phyloP scores from a whole-genome alignment of 495 filamentous ascomycete species.

The Penicillium canescens region DNA sequence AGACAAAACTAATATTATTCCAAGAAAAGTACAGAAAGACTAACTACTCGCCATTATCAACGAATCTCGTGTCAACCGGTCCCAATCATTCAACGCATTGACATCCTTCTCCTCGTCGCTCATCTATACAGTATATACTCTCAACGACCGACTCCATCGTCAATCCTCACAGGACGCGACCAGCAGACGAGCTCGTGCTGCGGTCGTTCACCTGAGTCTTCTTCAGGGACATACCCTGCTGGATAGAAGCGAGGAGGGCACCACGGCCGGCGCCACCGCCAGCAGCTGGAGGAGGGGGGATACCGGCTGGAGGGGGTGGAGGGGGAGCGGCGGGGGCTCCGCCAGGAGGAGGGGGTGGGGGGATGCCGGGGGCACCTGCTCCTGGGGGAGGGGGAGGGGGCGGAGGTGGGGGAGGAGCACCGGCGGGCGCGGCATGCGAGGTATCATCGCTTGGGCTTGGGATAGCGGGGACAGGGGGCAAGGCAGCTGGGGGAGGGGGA shows the following conservation, averaged over 20 bases:
- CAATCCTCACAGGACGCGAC: constrained; percentile 59
- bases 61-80: neutral
- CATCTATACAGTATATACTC: constrained; percentile 25
- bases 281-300: constrained; percentile 33
- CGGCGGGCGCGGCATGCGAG: constrained; percentile 30
- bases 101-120: constrained; percentile 1
- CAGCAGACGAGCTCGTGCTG: constrained; percentile 67
- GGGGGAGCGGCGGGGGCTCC: constrained; percentile 29
- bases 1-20: constrained; percentile 12
- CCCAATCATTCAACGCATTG: neutral
- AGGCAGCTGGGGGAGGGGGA: constrained; percentile 28
- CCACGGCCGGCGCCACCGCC: constrained; percentile 49
- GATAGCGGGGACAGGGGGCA: constrained; percentile 34
- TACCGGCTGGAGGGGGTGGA: constrained; percentile 39
- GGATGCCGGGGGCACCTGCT: constrained; percentile 25
- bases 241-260: constrained; percentile 77
- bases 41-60: constrained; percentile 11
- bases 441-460: constrained; percentile 33
- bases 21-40: constrained; percentile 9
- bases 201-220: constrained; percentile 86
- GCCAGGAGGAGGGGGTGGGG: constrained; percentile 33
- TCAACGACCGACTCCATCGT: neutral
- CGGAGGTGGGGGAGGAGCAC: constrained; percentile 41
- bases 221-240: constrained; percentile 70
- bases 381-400: constrained; percentile 37